Percentiles rank a stretch among this genome's conserved stretches.
Evolutionary conservation across 257 asterid species (phyloP).

Genomic region (Plantago elongata): DNA sequence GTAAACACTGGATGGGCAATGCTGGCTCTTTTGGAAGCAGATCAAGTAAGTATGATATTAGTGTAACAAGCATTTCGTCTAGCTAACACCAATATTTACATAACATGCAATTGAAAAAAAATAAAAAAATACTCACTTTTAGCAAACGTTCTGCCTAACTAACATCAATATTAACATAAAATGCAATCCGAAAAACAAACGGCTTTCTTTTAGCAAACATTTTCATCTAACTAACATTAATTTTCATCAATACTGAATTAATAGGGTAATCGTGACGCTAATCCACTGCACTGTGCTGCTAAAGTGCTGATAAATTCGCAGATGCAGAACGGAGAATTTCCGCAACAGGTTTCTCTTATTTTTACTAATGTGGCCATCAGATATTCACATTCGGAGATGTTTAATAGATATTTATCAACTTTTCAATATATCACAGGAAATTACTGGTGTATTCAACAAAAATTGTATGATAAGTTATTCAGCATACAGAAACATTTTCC

Average conservation of each 20-base stretch:
- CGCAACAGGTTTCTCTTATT: constrained; percentile 54
- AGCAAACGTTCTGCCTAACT: background rate
- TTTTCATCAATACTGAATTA: background rate
- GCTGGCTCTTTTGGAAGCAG: constrained; percentile 65
- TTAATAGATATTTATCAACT: background rate
- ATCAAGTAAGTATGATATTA: constrained; percentile 37
- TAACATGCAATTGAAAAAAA: too few relatives aligned
- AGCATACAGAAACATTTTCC: constrained; percentile 58
- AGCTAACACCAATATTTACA: too few relatives aligned
- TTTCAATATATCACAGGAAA: constrained; percentile 39
- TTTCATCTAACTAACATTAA: too few relatives aligned
- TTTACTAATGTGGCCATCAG: background rate
- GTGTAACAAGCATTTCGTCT: background rate
- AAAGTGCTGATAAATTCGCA: constrained; percentile 55
- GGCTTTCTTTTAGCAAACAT: too few relatives aligned
- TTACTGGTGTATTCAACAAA: constrained; percentile 60
- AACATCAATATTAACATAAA: too few relatives aligned
- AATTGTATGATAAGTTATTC: constrained; percentile 75
- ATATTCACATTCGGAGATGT: background rate
- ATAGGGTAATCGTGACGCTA: constrained; percentile 50
- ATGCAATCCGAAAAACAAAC: too few relatives aligned
- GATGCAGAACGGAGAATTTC: constrained; percentile 70
- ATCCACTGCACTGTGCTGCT: constrained; percentile 63
- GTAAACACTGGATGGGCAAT: constrained; percentile 78
- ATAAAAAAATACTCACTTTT: too few relatives aligned